Evolutionary conservation across 2,329 filamentous ascomycete genomes (phyloP).

Genomic region (Xylaria hypoxylon): DNA sequence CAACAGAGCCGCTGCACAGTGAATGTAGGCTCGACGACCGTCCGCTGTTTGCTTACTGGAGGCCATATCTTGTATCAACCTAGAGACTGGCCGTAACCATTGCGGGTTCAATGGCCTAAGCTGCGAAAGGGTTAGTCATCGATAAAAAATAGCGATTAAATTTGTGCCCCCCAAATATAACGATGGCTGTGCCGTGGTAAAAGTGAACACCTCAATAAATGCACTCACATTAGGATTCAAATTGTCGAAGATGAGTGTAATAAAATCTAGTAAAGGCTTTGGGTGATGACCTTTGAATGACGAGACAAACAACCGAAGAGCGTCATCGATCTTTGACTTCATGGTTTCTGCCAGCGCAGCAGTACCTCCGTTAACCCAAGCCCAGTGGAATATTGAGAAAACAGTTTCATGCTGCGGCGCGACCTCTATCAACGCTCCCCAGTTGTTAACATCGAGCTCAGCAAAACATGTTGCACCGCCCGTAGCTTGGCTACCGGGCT

Average conservation of each 20-base stretch:
- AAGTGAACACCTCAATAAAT: background rate
- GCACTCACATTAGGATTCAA: conserved; percentile 60
- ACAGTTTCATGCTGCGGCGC: conserved; percentile 65
- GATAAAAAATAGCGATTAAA: conserved; percentile 12
- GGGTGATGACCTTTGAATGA: conserved; percentile 65
- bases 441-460: conserved; percentile 59
- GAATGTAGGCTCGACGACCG: conserved; percentile 69
- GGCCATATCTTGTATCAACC: conserved; percentile 65
- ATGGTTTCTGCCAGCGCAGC: conserved; percentile 46
- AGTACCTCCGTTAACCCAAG: conserved; percentile 65
- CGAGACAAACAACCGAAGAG: conserved; percentile 57
- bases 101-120: conserved; percentile 60
- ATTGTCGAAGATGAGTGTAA: conserved; percentile 64
- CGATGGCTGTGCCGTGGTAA: background rate
- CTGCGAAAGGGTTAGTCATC: conserved; percentile 50
- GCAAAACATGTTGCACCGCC: conserved; percentile 51
- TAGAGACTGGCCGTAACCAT: conserved; percentile 64
- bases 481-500: conserved; percentile 60
- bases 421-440: conserved; percentile 67
- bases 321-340: conserved; percentile 58
- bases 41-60: conserved; percentile 65
- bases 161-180: background rate
- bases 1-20: conserved; percentile 68
- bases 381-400: conserved; percentile 66
- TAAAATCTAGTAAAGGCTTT: conserved; percentile 68